Base-by-base conservation (phyloP, 352 stramenopile species). In the Phytophthora megakarya region DNA sequence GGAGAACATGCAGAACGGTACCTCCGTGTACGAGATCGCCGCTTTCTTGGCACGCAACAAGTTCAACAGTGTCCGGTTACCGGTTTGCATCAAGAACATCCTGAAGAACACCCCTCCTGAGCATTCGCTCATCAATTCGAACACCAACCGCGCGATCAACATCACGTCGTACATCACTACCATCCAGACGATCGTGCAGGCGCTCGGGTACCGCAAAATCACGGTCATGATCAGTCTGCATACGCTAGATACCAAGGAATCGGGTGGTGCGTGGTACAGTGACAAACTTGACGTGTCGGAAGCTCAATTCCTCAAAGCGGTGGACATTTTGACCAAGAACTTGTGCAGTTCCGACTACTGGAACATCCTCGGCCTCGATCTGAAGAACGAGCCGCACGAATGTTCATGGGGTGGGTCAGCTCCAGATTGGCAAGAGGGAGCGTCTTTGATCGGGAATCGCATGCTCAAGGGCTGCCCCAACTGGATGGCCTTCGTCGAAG, bases 1-100 rank as follows among this genome's bases (percentile, higher is more conserved):
- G 84, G 77, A 88, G 45, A 93, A 93, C 63, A 72, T 61, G 43
- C 55, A 86, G 10, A 93, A 91, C 28, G 84, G 81, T 46, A 93
- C 84, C 0, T 92, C 84, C 0, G 84, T 76, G 59, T 90, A 90
- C 39, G 75, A 90, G 42, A 60, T 90, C 43, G 76, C 81, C 1
- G 74, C 70, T 0, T 90, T 89, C 63, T 48, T 90, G 32, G 53
- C 75, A 5, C 63, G 70, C 6, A 90, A 90, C 77, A 90, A 89
- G 28, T 90, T 82, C 63, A 89, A 90, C 56, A 80, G 65, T 9
- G 73, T 89, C 1, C 81, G 81, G 23, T 26, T 90, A 0, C 81
- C 81, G 0, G 65, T 88, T 1, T 86, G 80, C 48, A 84, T 88
- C 61, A 76, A 77, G 61, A 82, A 72, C 28, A 75, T 88, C 28